Evolutionary conservation across 805 yeast genomes (phyloP).

Genomic region (Cyberlindnera samutprakarnensis): DNA sequence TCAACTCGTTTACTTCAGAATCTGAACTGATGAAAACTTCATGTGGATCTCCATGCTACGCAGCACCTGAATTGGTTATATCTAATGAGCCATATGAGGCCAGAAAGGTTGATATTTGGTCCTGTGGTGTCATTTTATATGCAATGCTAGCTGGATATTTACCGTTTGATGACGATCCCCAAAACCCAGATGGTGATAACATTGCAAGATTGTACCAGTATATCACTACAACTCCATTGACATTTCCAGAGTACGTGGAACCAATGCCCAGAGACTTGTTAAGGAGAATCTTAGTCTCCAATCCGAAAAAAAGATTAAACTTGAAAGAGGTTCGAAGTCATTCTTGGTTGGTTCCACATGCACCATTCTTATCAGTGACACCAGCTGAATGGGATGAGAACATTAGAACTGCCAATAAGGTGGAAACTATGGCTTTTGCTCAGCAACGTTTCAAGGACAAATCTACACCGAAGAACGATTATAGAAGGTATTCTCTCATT

Average conservation of each 20-base stretch:
- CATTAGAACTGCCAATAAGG: slow-evolving; percentile 23
- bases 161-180: slow-evolving; percentile 96
- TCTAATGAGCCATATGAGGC: slow-evolving; percentile 86
- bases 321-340: slow-evolving; percentile 70
- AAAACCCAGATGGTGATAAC: slow-evolving; percentile 93
- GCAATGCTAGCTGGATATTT: slow-evolving; percentile 97
- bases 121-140: slow-evolving; percentile 89
- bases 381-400: slow-evolving; percentile 83
- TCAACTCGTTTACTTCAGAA: slow-evolving; percentile 59
- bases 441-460: slow-evolving; percentile 2
- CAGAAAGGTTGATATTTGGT: slow-evolving; percentile 93
- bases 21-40: slow-evolving; percentile 86
- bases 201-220: slow-evolving; percentile 86
- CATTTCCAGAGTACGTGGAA: slow-evolving; percentile 89
- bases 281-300: slow-evolving; percentile 75
- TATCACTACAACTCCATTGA: slow-evolving; percentile 83
- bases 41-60: slow-evolving; percentile 97
- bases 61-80: slow-evolving; percentile 94
- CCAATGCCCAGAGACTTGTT: slow-evolving; percentile 88
- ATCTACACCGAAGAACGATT: slow-evolving; percentile 16
- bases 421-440: slow-evolving; percentile 29
- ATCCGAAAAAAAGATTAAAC: slow-evolving; percentile 69
- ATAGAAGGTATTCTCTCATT: slow-evolving; percentile 35
- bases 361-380: slow-evolving; percentile 71
- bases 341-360: slow-evolving; percentile 84